Evolutionary conservation across 2,329 filamentous ascomycete species (phyloP).

Genomic region (Purpureocillium takamizusanense): DNA sequence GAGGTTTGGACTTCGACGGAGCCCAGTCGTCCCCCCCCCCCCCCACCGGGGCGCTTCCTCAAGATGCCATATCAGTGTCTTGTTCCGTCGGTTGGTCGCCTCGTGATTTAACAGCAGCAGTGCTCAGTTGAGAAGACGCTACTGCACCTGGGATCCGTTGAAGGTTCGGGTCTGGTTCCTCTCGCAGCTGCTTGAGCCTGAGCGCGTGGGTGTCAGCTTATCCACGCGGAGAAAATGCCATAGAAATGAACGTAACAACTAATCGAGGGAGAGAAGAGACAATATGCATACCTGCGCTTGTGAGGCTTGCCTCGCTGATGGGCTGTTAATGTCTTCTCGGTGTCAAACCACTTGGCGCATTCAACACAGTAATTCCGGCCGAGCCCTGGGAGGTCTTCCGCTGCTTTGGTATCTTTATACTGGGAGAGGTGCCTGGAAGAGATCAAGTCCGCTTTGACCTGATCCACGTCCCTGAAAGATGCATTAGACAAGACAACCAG

Average conservation of each 20-base stretch:
- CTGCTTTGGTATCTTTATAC: constrained; percentile 68
- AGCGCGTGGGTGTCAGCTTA: no score
- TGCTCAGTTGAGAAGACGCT: constrained; percentile 62
- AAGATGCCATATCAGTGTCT: constrained; percentile 24
- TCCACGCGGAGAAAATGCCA: constrained; percentile 4
- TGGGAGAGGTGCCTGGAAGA: constrained; percentile 72
- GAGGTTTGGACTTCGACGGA: no score
- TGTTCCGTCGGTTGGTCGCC: constrained; percentile 9
- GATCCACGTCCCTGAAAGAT: constrained; percentile 75
- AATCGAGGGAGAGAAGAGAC: background rate
- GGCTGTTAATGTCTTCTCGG: constrained; percentile 61
- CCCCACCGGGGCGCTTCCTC: no score
- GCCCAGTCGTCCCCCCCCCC: no score
- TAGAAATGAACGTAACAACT: constrained; percentile 9
- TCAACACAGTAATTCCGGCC: constrained; percentile 83
- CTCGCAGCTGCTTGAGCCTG: constrained; percentile 72
- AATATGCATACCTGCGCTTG: constrained; percentile 58
- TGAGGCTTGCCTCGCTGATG: constrained; percentile 88
- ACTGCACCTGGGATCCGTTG: constrained; percentile 82
- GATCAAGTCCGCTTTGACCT: constrained; percentile 75
- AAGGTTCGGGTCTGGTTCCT: constrained; percentile 79
- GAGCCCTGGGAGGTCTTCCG: constrained; percentile 80
- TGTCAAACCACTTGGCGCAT: constrained; percentile 96
- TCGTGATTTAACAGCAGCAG: constrained; percentile 21
- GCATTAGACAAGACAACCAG: background rate